Base-by-base conservation (phyloP, 1,284 basidiomycete genomes). In the Puccinia hordei region DNA sequence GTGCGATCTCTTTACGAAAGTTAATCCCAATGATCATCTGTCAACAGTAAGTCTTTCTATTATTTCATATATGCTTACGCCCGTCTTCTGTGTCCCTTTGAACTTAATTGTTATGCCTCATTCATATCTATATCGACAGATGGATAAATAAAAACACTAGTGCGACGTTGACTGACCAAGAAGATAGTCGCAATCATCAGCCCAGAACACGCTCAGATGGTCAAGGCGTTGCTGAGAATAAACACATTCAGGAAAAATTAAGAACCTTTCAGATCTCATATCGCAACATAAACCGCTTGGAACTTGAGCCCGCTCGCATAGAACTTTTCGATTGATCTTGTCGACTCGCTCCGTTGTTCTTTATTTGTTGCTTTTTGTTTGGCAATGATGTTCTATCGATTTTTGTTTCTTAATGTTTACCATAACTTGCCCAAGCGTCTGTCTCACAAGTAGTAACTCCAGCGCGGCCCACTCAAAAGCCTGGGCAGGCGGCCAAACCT, bases 1-100 rank as follows among this genome's bases (percentile, higher is more conserved):
- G 73, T 2, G 73, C 73, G 4, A 61, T 74, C n/a, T 74, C 73
- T 41, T 35, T 74, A 12, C 44, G 35, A 33, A 74, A 61, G 57
- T 46, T 74, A 24, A 61, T 74, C 33, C 38, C n/a, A 61, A 74
- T 74, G 55, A 61, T 49, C 24, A 69, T 51, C 10, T 69, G 1
- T 46, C 66, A 69, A 49, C 66, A 38, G 46, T 69, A 51, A 19
- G 46, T 49, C 19, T 49, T 49, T 19, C 17, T 19, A 13, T 49
- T 49, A 19, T 15, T 3, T 17, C 46, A 49, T 2, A 49, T 49
- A n/a, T n/a, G n/a, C 46, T 55, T 19, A 13, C 53, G 4, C 3
- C 24, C 53, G 53, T 24, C 24, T 17, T 63, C 15, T 22, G 35
- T 3, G 35, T 35, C 30, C 24, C 30, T 4, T 63, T 13, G 3